Evolutionary conservation across 306 rosid genomes (phyloP), one percentile per base, ranked within the genome.

Genomic region (Quercus suber): DNA sequence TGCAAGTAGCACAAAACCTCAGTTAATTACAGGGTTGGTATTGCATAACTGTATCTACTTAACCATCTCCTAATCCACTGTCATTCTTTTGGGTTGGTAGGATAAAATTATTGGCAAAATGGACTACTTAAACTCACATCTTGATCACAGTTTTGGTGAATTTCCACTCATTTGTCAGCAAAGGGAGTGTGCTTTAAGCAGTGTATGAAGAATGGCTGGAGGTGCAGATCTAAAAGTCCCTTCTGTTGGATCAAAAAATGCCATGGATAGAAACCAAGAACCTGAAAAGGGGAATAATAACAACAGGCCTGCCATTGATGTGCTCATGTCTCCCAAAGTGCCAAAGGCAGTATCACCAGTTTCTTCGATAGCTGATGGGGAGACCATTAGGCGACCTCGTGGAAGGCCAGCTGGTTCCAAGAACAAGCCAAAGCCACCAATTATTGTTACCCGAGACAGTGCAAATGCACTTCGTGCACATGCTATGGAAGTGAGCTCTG

Each of bases 401-500:
- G 94, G 97, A 31, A 73, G 94, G 56, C 97, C 92, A 0, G 97
- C 91, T 0, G 92, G 97, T 19, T 92, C 97, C 1, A 92, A 89
- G 53, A 91, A 91, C 89, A 91, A 91, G 78, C 93, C 92, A 0
- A 91, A 89, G 83, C 93, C 93, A 0, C 94, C 94, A 9, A 88
- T 92, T 31, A 89, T 92, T 61, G 91, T 92, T 45, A 89, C 92
- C 3, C 82, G 97, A 15, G 97, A 92, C 17, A 89, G 94, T 69
- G 94, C 94, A 6, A 92, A 85, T 75, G 91, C 97, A 7, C 89
- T 92, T 9, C 85, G 88, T 23, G 92, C 92, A 35, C 97, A 92
- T 84, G 97, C 92, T 55, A 87, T 92, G 97, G 97, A 92, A 80
- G 91, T 92, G 68, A 88, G 89, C 41, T 89, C 97, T 0, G 97